These are phyloP conservation scores for Magnusiomyces suaveolens DNA, from an alignment of 1,139 yeast genomes.

Conservation along the genomic window DNA sequence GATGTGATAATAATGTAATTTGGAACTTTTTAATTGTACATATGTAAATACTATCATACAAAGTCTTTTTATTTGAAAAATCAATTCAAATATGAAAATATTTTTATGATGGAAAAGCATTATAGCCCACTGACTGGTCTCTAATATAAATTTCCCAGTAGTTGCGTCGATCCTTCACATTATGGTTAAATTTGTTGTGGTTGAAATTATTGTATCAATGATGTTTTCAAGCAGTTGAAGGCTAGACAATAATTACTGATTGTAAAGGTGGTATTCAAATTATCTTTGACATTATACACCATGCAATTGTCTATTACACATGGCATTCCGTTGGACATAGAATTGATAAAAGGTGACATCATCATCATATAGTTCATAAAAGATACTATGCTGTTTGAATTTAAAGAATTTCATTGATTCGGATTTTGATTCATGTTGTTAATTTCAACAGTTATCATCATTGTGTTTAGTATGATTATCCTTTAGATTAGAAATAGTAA, in stretches of 20 bases:
- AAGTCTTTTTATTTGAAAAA: no score
- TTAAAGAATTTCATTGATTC: background rate
- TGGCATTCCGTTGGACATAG: background rate
- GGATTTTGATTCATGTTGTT: conserved; percentile 6
- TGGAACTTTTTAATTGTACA: no score
- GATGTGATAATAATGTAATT: no score
- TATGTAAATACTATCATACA: no score
- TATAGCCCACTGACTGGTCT: no score
- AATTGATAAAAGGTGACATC: no score
- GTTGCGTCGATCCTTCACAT: background rate
- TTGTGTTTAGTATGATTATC: conserved; percentile 5
- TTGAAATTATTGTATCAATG: background rate
- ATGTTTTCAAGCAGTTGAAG: background rate
- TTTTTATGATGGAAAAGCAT: no score
- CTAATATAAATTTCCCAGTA: no score
- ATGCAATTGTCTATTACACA: conserved; percentile 5
- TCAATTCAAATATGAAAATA: no score
- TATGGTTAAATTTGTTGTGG: background rate
- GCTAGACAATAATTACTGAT: background rate
- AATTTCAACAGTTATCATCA: conserved; percentile 8
- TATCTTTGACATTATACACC: conserved; percentile 19
- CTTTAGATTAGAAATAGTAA: background rate
- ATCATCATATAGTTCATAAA: conserved; percentile 13
- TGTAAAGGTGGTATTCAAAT: conserved; percentile 5
- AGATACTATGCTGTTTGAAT: conserved; percentile 6